These are phyloP conservation scores for Aspergillus neotritici DNA, from an alignment of 2,329 filamentous ascomycete genomes.

Conservation along the genomic window DNA sequence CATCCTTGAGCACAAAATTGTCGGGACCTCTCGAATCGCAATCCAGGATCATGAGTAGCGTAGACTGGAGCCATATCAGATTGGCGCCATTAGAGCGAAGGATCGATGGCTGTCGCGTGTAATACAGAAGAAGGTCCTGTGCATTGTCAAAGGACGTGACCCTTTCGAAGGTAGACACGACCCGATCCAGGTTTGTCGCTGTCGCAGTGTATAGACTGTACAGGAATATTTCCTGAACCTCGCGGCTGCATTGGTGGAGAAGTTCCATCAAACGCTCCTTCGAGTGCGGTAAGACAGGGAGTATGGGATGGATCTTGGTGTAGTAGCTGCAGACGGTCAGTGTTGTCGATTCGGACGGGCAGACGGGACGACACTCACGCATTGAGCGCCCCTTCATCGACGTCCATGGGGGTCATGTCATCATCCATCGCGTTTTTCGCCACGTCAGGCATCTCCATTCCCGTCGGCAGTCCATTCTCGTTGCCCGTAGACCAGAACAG, in stretches of 20 bases:
- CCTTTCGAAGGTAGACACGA: conserved; percentile 30
- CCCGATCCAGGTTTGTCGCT: conserved; percentile 32
- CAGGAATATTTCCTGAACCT: conserved; percentile 38
- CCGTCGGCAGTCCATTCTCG: conserved; percentile 28
- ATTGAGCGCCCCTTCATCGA: conserved; percentile 38
- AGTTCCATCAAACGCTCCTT: conserved; percentile 33
- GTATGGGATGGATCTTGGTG: conserved; percentile 35
- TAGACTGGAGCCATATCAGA: conserved; percentile 38
- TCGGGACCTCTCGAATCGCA: conserved; percentile 39
- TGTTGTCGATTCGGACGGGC: background rate
- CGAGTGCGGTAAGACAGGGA: conserved; percentile 39
- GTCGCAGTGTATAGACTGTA: conserved; percentile 37
- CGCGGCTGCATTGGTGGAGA: conserved; percentile 36
- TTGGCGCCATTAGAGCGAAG: conserved; percentile 33
- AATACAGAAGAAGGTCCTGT: conserved; percentile 35
- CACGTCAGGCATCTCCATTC: conserved; percentile 29
- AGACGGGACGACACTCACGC: conserved; percentile 24
- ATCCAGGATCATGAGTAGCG: conserved; percentile 40
- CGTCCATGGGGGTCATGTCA: conserved; percentile 30
- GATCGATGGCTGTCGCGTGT: conserved; percentile 34
- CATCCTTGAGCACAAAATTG: conserved; percentile 37
- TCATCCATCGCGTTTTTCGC: conserved; percentile 29
- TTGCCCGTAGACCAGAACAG: conserved; percentile 36
- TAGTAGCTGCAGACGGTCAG: conserved; percentile 33
- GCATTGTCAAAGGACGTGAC: conserved; percentile 36